A percentile compares a stretch with the other conserved stretches of the same genome.
Conservation (phyloP, 768 basidiomycete species). For the Termitomyces sp. region DNA sequence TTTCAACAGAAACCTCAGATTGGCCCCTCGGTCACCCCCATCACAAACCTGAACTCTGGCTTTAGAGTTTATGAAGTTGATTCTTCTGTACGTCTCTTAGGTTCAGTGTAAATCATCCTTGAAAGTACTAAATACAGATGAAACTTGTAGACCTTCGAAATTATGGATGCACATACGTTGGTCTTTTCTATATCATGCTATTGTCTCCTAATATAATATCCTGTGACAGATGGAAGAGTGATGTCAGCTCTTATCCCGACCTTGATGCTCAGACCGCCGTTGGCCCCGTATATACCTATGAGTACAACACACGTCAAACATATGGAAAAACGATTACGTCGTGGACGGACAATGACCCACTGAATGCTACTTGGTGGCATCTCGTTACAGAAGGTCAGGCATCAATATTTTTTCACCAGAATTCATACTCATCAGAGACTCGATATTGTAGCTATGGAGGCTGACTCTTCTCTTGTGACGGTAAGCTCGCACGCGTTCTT, state of each 20-base stretch:
- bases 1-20: constrained; percentile 32
- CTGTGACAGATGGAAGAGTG: constrained; percentile 50
- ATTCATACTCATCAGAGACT: not conserved
- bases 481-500: constrained; percentile 28
- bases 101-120: not conserved
- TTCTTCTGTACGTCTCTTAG: constrained; percentile 41
- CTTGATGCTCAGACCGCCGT: constrained; percentile 49
- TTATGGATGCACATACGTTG: constrained; percentile 76
- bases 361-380: constrained; percentile 85
- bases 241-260: constrained; percentile 51
- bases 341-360: constrained; percentile 59
- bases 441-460: constrained; percentile 45
- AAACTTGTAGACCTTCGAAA: constrained; percentile 58
- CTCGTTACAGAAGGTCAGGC: constrained; percentile 59
- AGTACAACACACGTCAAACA: constrained; percentile 65
- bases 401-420: not conserved
- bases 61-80: constrained; percentile 72
- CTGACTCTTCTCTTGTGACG: constrained; percentile 49
- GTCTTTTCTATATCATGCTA: constrained; percentile 4
- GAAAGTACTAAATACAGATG: not conserved
- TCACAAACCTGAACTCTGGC: constrained; percentile 68
- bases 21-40: constrained; percentile 63
- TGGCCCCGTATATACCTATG: constrained; percentile 59
- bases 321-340: constrained; percentile 53
- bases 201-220: not conserved